Percentiles rank a stretch among this genome's conserved stretches.
These are phyloP conservation scores for Lentinula sp. DNA, from an alignment of 768 basidiomycete species.

Conservation along the genomic window DNA sequence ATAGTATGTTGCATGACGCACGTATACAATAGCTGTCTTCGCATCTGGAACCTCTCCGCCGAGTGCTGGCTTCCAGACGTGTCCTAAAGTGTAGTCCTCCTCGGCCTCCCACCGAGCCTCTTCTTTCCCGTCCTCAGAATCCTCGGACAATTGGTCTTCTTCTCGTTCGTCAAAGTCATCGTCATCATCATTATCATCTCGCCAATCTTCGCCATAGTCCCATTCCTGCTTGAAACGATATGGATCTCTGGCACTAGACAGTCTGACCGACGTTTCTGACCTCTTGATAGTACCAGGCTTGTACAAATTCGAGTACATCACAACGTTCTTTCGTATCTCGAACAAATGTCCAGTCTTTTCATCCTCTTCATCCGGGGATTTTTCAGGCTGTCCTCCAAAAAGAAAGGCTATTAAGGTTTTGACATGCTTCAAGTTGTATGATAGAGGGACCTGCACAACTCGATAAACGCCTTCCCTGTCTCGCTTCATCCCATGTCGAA, in stretches of 20 bases:
- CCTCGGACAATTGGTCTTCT: slow-evolving; percentile 23
- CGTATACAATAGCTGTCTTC: slow-evolving; percentile 54
- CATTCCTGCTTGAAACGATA: slow-evolving; percentile 33
- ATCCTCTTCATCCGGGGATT: slow-evolving; percentile 15
- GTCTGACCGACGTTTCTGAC: slow-evolving; percentile 39
- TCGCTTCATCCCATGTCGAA: slow-evolving; percentile 23
- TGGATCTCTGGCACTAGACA: slow-evolving; percentile 50
- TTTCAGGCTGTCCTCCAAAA: slow-evolving; percentile 30
- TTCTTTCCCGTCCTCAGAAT: slow-evolving; percentile 25
- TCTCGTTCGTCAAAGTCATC: slow-evolving; percentile 30
- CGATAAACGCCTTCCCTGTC: slow-evolving; percentile 50
- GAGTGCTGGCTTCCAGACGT: slow-evolving; percentile 43
- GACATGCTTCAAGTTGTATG: slow-evolving; percentile 64
- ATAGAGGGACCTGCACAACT: slow-evolving; percentile 63
- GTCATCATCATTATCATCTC: slow-evolving; percentile 20
- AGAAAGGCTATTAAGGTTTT: slow-evolving; percentile 56
- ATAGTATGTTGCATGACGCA: slow-evolving; percentile 25
- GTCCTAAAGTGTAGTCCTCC: slow-evolving; percentile 54
- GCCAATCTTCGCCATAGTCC: slow-evolving; percentile 22
- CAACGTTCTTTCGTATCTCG: slow-evolving; percentile 46
- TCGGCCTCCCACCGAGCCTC: slow-evolving; percentile 68
- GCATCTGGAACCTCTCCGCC: slow-evolving; percentile 24
- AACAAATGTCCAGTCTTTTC: slow-evolving; percentile 48
- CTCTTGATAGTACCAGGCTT: slow-evolving; percentile 48
- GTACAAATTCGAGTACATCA: slow-evolving; percentile 31